Percentiles rank a stretch among this genome's conserved stretches.
Evolutionary conservation across 768 basidiomycete genomes (phyloP).

Genomic region (Boletus bicolor): DNA sequence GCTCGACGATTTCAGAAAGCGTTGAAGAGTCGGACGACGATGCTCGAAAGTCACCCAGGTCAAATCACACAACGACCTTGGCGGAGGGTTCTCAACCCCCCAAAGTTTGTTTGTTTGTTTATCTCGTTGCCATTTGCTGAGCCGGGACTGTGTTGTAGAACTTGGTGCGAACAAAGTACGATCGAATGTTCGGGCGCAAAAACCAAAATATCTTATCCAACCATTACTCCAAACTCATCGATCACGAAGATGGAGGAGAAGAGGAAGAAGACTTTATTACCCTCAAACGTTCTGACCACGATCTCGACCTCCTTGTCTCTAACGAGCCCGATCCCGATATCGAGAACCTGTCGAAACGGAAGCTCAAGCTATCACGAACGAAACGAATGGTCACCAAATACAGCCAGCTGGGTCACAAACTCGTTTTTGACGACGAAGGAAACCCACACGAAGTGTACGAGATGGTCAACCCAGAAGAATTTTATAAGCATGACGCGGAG

Average conservation of each 20-base stretch:
- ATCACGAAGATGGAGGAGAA: constrained; percentile 49
- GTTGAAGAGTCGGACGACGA: constrained; percentile 28
- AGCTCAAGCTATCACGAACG: constrained; percentile 67
- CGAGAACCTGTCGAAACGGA: constrained; percentile 80
- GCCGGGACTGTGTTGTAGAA: constrained; percentile 23
- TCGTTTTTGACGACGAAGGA: constrained; percentile 91
- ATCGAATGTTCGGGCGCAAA: constrained; percentile 95
- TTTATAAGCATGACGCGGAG: constrained; percentile 61
- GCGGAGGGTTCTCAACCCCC: constrained; percentile 26
- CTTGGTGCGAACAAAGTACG: constrained; percentile 85
- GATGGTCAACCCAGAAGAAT: constrained; percentile 71
- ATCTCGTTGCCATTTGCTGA: not conserved
- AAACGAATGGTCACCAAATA: constrained; percentile 68
- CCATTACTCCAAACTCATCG: constrained; percentile 87
- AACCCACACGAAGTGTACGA: constrained; percentile 79
- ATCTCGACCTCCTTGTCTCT: constrained; percentile 55
- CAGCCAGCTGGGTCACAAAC: constrained; percentile 61
- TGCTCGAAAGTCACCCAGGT: not conserved
- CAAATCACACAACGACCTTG: not conserved
- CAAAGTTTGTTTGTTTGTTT: constrained; percentile 38
- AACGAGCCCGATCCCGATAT: constrained; percentile 33
- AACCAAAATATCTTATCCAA: constrained; percentile 90
- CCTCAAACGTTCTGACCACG: constrained; percentile 88
- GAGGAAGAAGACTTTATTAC: constrained; percentile 86
- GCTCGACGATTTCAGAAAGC: constrained; percentile 19